phyloP scores from a whole-genome alignment of 2,329 filamentous ascomycete genomes.

The Eurotiales sp. region DNA sequence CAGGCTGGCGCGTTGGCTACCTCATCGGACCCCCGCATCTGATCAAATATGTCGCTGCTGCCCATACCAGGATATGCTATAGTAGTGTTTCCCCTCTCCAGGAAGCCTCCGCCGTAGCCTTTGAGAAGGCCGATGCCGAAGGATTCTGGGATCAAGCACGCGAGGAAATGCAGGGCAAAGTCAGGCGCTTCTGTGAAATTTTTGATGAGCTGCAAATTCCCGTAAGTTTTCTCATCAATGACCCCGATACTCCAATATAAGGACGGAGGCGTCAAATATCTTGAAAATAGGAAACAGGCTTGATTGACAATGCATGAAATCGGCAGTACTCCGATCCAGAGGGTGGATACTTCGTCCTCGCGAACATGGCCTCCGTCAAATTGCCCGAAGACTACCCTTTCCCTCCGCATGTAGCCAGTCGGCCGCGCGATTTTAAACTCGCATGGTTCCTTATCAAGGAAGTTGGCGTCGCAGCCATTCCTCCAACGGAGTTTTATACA shows the following conservation, averaged over 20 bases:
- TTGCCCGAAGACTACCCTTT: slow-evolving; percentile 82
- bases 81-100: slow-evolving; percentile 89
- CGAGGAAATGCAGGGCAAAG: slow-evolving; percentile 83
- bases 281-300: neutral
- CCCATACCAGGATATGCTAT: slow-evolving; percentile 95
- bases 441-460: slow-evolving; percentile 97
- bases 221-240: slow-evolving; percentile 27
- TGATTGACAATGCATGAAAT: slow-evolving; percentile 9
- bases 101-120: slow-evolving; percentile 89
- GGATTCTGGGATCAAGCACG: slow-evolving; percentile 86
- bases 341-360: slow-evolving; percentile 95
- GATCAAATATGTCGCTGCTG: slow-evolving; percentile 86
- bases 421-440: slow-evolving; percentile 90
- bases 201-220: slow-evolving; percentile 72
- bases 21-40: slow-evolving; percentile 84
- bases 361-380: slow-evolving; percentile 84
- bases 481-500: slow-evolving; percentile 96
- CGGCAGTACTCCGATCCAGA: slow-evolving; percentile 78
- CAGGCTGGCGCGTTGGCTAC: slow-evolving; percentile 95
- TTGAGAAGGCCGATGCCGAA: slow-evolving; percentile 79
- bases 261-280: too few relatives aligned
- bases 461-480: slow-evolving; percentile 90
- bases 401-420: slow-evolving; percentile 78
- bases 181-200: slow-evolving; percentile 78
- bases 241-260: too few relatives aligned